phyloP scores from a whole-genome alignment of 148 eudicot species.

The Cornus controversa region DNA sequence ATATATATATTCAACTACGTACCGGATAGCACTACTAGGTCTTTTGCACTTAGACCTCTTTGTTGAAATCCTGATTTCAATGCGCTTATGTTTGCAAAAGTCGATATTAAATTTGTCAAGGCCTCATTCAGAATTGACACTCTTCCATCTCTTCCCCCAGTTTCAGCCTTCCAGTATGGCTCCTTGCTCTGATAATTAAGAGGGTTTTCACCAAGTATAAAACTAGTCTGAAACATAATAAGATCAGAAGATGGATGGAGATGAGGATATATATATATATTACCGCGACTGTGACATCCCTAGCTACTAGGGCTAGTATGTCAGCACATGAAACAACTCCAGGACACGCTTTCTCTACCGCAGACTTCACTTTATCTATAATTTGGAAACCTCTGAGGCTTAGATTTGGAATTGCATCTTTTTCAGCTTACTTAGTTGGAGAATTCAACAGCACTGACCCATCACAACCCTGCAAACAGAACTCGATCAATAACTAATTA shows the following conservation, averaged over 20 bases:
- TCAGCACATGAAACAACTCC: conserved; percentile 32
- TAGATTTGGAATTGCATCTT: conserved; percentile 23
- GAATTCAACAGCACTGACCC: conserved; percentile 28
- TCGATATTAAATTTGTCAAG: conserved; percentile 16
- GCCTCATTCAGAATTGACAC: conserved; percentile 20
- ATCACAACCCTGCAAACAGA: conserved; percentile 24
- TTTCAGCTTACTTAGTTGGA: conserved; percentile 21
- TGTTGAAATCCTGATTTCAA: conserved; percentile 13
- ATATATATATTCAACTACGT: conserved; percentile 10
- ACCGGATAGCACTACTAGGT: conserved; percentile 30
- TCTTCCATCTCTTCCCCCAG: conserved; percentile 38
- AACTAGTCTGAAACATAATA: neutral
- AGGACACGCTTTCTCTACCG: conserved; percentile 25
- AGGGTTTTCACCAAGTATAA: neutral
- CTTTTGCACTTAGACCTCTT: conserved; percentile 22
- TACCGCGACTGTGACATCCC: conserved; percentile 30
- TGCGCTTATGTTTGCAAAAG: conserved; percentile 24
- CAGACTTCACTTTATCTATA: conserved; percentile 26
- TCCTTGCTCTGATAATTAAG: conserved; percentile 25
- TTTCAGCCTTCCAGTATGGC: conserved; percentile 24
- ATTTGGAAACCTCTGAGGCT: conserved; percentile 33
- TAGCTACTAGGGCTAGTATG: conserved; percentile 30
- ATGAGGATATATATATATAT: neutral
- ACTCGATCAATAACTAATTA: neutral
- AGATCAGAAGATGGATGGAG: too few relatives aligned